These are phyloP conservation scores for Anthostomella pinea DNA, from an alignment of 2,329 filamentous ascomycete species.

Conservation along the genomic window DNA sequence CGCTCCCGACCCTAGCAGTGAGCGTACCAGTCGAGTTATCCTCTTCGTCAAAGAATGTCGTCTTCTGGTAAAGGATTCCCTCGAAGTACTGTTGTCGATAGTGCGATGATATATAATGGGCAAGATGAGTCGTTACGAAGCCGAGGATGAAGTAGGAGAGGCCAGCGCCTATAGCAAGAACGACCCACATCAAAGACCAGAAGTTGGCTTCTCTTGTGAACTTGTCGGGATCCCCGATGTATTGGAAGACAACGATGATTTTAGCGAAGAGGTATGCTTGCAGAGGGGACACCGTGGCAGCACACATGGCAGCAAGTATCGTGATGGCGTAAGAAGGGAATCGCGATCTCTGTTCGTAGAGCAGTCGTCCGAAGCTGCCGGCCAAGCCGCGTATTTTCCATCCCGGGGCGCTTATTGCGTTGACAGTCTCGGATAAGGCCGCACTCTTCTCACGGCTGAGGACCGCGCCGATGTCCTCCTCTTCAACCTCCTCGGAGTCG, in stretches of 20 bases:
- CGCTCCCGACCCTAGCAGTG: conserved; percentile 52
- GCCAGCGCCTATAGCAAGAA: conserved; percentile 53
- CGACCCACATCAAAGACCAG: conserved; percentile 65
- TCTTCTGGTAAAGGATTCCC: conserved; percentile 57
- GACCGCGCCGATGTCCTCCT: conserved; percentile 39
- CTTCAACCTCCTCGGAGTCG: conserved; percentile 33
- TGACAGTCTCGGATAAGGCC: conserved; percentile 34
- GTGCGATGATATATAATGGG: conserved; percentile 47
- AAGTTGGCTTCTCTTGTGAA: conserved; percentile 48
- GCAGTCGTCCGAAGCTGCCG: conserved; percentile 52
- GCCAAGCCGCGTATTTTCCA: conserved; percentile 43
- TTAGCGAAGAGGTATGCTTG: conserved; percentile 56
- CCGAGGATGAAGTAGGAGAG: conserved; percentile 52
- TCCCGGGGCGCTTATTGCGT: conserved; percentile 18
- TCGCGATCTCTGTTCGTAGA: conserved; percentile 53
- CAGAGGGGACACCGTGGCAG: conserved; percentile 42
- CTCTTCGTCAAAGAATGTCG: conserved; percentile 59
- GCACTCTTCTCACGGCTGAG: conserved; percentile 47
- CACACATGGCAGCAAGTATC: conserved; percentile 44
- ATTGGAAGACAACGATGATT: conserved; percentile 50
- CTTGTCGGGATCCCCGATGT: conserved; percentile 25
- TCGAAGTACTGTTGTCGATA: conserved; percentile 61
- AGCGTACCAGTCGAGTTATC: conserved; percentile 60
- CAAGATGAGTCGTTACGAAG: conserved; percentile 42
- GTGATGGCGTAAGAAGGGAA: conserved; percentile 51